These are phyloP conservation scores for Clathrus columnatus DNA, from an alignment of 768 basidiomycete genomes.

Conservation along the genomic window DNA sequence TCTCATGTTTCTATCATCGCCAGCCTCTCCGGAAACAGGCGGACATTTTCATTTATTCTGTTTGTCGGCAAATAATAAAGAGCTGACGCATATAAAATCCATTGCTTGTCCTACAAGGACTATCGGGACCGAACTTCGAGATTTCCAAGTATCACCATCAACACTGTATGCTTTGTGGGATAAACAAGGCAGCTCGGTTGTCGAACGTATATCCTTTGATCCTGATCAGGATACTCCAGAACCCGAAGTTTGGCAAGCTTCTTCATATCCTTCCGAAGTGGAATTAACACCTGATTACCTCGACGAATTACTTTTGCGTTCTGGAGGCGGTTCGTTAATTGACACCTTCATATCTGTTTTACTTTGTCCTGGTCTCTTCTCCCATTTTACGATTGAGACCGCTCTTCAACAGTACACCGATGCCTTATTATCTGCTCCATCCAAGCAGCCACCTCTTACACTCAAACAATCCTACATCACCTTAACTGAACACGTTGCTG, in stretches of 20 bases:
- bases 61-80: conserved; percentile 14
- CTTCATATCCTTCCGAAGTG: conserved; percentile 57
- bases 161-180: conserved; percentile 73
- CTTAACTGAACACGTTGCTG: conserved; percentile 65
- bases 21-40: conserved; percentile 53
- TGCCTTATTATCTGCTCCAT: conserved; percentile 57
- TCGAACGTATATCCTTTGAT: conserved; percentile 48
- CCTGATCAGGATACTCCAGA: conserved; percentile 21
- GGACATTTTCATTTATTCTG: conserved; percentile 71
- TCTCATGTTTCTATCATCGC: conserved; percentile 65
- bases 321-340: conserved; percentile 51
- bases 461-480: conserved; percentile 56
- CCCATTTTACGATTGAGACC: conserved; percentile 66
- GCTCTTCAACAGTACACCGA: conserved; percentile 80
- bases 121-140: conserved; percentile 65
- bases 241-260: conserved; percentile 40
- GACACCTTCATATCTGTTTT: conserved; percentile 76
- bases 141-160: conserved; percentile 48
- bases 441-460: conserved; percentile 43
- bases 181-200: conserved; percentile 62
- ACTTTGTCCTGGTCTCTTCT: conserved; percentile 84
- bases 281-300: conserved; percentile 82
- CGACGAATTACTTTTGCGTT: conserved; percentile 67
- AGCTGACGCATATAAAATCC: conserved; percentile 38
- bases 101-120: conserved; percentile 55